Base-by-base conservation (phyloP, 2,329 filamentous ascomycete species). In the Ophiosphaerella korrae region DNA sequence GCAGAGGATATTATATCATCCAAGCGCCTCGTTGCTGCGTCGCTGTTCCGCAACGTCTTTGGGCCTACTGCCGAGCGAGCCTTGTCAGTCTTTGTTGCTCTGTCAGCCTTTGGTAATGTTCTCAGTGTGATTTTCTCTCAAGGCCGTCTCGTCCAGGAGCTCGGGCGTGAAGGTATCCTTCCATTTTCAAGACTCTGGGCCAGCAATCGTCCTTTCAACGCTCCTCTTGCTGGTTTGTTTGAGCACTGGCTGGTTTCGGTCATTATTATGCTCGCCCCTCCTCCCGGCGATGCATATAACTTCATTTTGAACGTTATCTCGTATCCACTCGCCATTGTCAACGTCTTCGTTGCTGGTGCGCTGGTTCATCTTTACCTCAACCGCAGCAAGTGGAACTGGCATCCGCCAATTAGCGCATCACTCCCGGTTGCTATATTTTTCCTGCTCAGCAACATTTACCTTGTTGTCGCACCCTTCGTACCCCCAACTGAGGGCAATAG, bases 51-150 rank as follows among this genome's bases (percentile, higher is more conserved):
- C 51, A 84, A 84, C 55, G 71, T 82, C 32, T 81, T 82, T 53
- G 80, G 80, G 7, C 55, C 62, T 2, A 66, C 42, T 24, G 84
- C 84, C 12, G 84, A 86, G 71, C 77, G 81, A 16, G 84, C 82
- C 4, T 75, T 87, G 13, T 85, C 80, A 21, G 85, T 87, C 46
- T 87, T 88, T 54, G 84, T 88, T 18, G 85, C 86, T 0, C 76
- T 88, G 1, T 88, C 85, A 0, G 85, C 85, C 3, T 85, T 87
- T 57, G 86, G 85, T 24, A 88, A 88, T 59, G 83, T 88, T 12
- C 76, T 88, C 40, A 82, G 79, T 49, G 84, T 88, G 54, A 88
- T 88, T 55, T 88, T 88, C 72, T 85, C 85, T 0, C 85, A 88
- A 69, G 84, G 85, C 6, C 81, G 86, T 45, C 72, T 88, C 5